Evolutionary conservation across 23 red algal species (phyloP), one percentile per base, ranked within the genome.

Genomic region (Gracilaria vermiculophylla): DNA sequence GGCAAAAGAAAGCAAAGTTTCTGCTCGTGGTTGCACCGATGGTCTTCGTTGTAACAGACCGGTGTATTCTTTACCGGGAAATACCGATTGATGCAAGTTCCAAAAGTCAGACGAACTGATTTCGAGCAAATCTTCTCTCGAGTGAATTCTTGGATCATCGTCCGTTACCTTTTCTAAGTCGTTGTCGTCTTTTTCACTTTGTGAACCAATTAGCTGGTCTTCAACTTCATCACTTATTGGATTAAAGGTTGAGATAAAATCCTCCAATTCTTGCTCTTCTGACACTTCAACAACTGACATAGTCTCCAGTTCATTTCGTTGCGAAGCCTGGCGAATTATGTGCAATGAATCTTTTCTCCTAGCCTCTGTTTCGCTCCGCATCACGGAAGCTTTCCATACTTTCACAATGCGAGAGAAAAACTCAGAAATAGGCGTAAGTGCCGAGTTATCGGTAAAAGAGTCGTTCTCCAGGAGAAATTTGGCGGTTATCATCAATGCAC

Each of bases 221-320:
- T 88, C 84, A 29, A 77, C n/a, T 31, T 88, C 84, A 9, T 76
- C 67, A 1, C 66, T 19, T 40, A 88, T 42, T 29, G 84, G 84
- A 66, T 88, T 88, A 48, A 88, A 88, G 19, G 69, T 88, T 3
- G 24, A 31, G 33, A 40, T 45, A 70, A 76, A 88, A 54, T 88
- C 84, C 42, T 77, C 53, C 32, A 76, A 12, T 62, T 88, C 84
- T 19, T 77, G 43, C 4, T 65, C 39, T 9, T 76, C 69, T 4
- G 69, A 64, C 7, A 52, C 39, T n/a, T 77, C 51, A 45, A 88
- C 14, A 29, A 47, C 21, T 12, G 40, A 23, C 10, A 31, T 49
- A 19, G 50, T 29, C 51, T 47, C 48, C 11, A 77, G 21, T 32
- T 77, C 72, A 42, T 77, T 24, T n/a, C 53, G 69, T 15, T 47